Base-by-base conservation (phyloP, 179 eudicot species). In the Camellia oleifera region DNA sequence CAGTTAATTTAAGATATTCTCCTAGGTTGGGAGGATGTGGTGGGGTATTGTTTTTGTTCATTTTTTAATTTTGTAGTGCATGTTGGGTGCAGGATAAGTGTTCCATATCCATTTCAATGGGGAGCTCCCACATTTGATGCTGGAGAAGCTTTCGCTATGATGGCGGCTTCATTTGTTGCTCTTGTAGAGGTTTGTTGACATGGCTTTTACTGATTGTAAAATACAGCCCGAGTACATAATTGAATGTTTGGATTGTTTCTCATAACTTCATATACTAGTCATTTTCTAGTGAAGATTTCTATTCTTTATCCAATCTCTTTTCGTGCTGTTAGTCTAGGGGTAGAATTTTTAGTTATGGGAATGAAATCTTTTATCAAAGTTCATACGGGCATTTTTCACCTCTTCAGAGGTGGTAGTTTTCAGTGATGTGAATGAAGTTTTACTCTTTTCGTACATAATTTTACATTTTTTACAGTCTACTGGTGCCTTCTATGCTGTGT, bases 41-140 rank as follows among this genome's bases (percentile, higher is more conserved):
- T 11, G 50, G 52, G 56, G 40, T 42, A 4, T 13, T 20, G 14
- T 65, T 76, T 75, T 6, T 40, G 18, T 58, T 67, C 52, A 57
- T 66, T 66, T 54, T 60, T 60, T 60, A 64, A 13, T 6, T 32
- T 54, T 68, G 2, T 53, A 57, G 63, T 48, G 2, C 79, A 64
- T 58, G 62, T 71, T 48, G 81, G 5, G 52, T 86, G 81, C 89
- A 97, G 99, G 99, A 93, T 97, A 72, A 87, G 92, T 53, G 82
- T 94, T 42, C 99, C 99, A 14, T 97, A 94, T 80, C 99, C 99
- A 15, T 97, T 94, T 83, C 98, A 97, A 82, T 97, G 97, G 97
- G 99, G 98, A 83, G 90, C 97, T 74, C 99, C 99, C 23, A 91
- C 90, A 50, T 93, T 95, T 80, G 82, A 93, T 79, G 99, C 99